Percentiles rank a stretch among this genome's conserved stretches.
Conservation (phyloP, 768 basidiomycete species). For the Leccinellum albellum region DNA sequence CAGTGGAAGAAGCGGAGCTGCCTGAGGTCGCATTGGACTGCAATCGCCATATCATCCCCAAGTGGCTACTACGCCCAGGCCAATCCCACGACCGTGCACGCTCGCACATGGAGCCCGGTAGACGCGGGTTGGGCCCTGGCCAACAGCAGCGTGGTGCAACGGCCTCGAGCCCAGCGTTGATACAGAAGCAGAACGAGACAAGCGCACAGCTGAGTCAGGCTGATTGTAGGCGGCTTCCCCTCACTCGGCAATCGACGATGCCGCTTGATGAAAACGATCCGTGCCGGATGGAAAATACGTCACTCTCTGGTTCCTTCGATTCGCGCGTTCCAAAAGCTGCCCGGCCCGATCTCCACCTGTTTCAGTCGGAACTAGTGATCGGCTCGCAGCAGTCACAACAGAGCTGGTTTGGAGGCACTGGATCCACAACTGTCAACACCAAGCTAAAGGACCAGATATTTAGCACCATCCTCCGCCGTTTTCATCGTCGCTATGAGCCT, state of each 20-base stretch:
- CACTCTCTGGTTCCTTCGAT: slow-evolving; percentile 25
- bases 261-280: slow-evolving; percentile 39
- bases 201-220: slow-evolving; percentile 3
- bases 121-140: slow-evolving; percentile 34
- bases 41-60: slow-evolving; percentile 94
- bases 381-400: slow-evolving; percentile 33
- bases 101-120: slow-evolving; percentile 38
- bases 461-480: slow-evolving; percentile 75
- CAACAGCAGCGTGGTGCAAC: slow-evolving; percentile 48
- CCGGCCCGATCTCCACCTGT: slow-evolving; percentile 36
- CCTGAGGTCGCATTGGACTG: slow-evolving; percentile 92
- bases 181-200: slow-evolving; percentile 27
- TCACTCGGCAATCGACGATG: slow-evolving; percentile 38
- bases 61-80: slow-evolving; percentile 72
- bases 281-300: slow-evolving; percentile 41
- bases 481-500: slow-evolving; percentile 48
- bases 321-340: not conserved
- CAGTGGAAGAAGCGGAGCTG: slow-evolving; percentile 69
- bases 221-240: slow-evolving; percentile 36
- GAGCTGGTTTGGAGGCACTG: slow-evolving; percentile 80
- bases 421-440: slow-evolving; percentile 91
- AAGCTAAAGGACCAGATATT: slow-evolving; percentile 95
- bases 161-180: slow-evolving; percentile 71
- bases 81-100: slow-evolving; percentile 46
- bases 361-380: slow-evolving; percentile 39